Base-by-base conservation (phyloP, 176 grass and related monocot species). In the Musa itinerans region DNA sequence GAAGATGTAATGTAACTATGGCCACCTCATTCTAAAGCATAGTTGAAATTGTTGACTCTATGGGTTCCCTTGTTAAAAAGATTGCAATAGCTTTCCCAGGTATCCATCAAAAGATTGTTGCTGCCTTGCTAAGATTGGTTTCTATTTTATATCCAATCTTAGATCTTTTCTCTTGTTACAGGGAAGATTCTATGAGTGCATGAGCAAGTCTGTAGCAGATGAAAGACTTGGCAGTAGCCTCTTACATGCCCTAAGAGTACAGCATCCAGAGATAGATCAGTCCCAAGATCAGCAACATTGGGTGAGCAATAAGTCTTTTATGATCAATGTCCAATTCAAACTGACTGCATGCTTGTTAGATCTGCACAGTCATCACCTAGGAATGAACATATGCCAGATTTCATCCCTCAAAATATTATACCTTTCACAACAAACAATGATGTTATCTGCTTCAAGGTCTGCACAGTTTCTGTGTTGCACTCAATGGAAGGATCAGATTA, bases 161-260 rank as follows among this genome's bases (percentile, higher is more conserved):
- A 49, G 25, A 68, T 3, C 20, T 63, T 72, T 52, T 49, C n/a
- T 80, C 50, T 73, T 68, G 16, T 63, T 63, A 57, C 56, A 80
- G 78, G 23, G 53, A 72, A 25, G 24, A 52, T 63, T 71, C 4
- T 53, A n/a, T 72, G 68, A 77, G 76, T 89, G 80, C 17, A 80
- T 85, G 63, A 55, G 48, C 53, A 80, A 79, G 34, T 85, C 76
- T 73, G 58, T 68, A 81, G n/a, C 56, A 55, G 43, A 62, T 78
- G 76, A 53, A 65, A 59, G 16, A 76, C 16, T 54, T 34, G 55
- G 51, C 17, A 15, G 66, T 59, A 51, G 20, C 53, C 63, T 85
- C 23, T 17, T 68, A 20, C 19, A 50, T 68, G 65, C 78, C 24
- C 52, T 72, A 73, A 25, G 77, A 69, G 65, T 20, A 52, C 11